phyloP scores from a whole-genome alignment of 306 rosid species.

The Pyrus betulifolia region DNA sequence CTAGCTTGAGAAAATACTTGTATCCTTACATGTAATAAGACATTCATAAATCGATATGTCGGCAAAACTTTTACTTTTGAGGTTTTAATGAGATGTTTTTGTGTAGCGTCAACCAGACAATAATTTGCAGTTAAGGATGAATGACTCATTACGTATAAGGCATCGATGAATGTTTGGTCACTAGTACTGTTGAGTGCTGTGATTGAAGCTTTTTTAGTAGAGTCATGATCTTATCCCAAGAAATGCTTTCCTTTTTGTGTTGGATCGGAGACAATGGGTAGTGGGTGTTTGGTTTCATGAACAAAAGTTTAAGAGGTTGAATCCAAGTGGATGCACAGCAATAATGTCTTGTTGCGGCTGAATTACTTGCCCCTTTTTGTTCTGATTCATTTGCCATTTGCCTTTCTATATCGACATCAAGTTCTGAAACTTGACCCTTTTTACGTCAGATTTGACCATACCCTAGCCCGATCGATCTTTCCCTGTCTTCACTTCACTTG shows the following conservation, averaged over 20 bases:
- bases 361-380: slow-evolving; percentile 65
- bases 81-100: not conserved
- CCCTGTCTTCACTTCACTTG: not conserved
- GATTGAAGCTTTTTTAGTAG: slow-evolving; percentile 28
- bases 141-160: not conserved
- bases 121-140: too few relatives aligned
- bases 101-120: not conserved
- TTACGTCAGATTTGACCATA: slow-evolving; percentile 34
- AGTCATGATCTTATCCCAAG: slow-evolving; percentile 31
- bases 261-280: slow-evolving; percentile 49
- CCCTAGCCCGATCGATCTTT: not conserved
- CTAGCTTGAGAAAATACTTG: not conserved
- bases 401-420: slow-evolving; percentile 54
- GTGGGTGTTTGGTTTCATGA: slow-evolving; percentile 61
- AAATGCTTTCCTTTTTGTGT: slow-evolving; percentile 12
- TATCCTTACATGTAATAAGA: not conserved
- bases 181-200: slow-evolving; percentile 20
- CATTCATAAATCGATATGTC: not conserved
- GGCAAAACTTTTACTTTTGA: too few relatives aligned
- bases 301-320: slow-evolving; percentile 68
- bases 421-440: slow-evolving; percentile 36
- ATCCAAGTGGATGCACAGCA: slow-evolving; percentile 72
- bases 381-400: slow-evolving; percentile 94
- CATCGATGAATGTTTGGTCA: not conserved
- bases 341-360: slow-evolving; percentile 44